Conservation (phyloP, 1,284 basidiomycete genomes). For the Cystobasidium pallidum region DNA sequence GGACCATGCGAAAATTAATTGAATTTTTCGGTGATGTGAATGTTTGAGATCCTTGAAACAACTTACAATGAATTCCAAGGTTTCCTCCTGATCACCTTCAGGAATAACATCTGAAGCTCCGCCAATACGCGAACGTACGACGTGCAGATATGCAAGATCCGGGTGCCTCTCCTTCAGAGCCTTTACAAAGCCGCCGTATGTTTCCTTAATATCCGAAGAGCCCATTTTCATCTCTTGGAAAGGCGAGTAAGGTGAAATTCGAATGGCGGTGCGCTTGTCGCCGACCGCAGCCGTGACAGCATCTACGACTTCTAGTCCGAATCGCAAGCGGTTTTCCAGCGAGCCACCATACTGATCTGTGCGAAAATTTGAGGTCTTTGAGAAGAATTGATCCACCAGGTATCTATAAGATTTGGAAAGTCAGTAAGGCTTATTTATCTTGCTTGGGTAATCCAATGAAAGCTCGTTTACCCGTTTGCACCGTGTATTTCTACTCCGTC, state of each 20-base stretch:
- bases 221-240: conserved; percentile 47
- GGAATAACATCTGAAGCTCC: neutral
- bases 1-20: neutral
- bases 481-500: conserved; percentile 66
- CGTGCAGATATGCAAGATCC: conserved; percentile 4
- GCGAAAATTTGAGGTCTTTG: conserved; percentile 62
- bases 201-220: conserved; percentile 17
- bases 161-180: conserved; percentile 2
- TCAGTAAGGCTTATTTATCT: conserved; percentile 10
- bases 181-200: neutral
- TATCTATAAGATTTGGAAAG: conserved; percentile 57
- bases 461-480: conserved; percentile 12
- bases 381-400: conserved; percentile 65
- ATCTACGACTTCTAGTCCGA: conserved; percentile 63
- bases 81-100: conserved; percentile 7
- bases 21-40: neutral
- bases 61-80: conserved; percentile 2
- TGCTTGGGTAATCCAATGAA: neutral
- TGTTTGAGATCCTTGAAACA: too few relatives aligned
- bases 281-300: conserved; percentile 63
- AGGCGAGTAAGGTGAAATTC: conserved; percentile 52
- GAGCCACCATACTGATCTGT: conserved; percentile 67
- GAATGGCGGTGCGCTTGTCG: conserved; percentile 60
- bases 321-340: conserved; percentile 63
- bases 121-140: neutral